Evolutionary conservation across 768 basidiomycete species (phyloP), one percentile per base, ranked within the genome.

Genomic region (Russula brevipes): DNA sequence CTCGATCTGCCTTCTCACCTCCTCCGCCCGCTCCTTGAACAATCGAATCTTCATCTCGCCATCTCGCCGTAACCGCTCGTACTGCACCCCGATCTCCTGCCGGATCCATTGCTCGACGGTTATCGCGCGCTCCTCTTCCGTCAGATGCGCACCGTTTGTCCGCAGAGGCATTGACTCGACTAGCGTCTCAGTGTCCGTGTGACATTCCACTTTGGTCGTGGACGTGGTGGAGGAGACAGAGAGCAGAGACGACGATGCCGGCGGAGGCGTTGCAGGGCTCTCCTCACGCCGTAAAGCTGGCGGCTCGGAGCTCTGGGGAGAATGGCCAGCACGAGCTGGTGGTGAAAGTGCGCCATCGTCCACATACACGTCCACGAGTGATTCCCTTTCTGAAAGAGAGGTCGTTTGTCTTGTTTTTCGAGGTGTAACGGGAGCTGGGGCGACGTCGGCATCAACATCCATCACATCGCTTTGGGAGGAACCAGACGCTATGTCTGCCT

Each of bases 41-140:
- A 71, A 64, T 17, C 71, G 73, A 54, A 87, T 82, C 71, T 79
- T 76, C 64, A 73, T 73, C 68, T 79, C 79, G 4, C 81, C 85
- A 63, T 86, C 82, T 51, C 69, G 68, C 73, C 77, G 72, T 69
- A 87, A 78, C 61, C 79, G 82, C 66, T 86, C 84, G 67, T 82
- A 85, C 73, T 91, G 81, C 51, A 82, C 73, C 66, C 79, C 80
- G 72, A 91, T 88, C 74, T 93, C 90, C 67, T 84, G 82, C 59
- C 86, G 79, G 61, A 93, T 85, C 83, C 89, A 89, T 69, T 94
- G 84, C 69, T 94, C 91, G 53, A 94, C 80, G 0, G 90, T 88
- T 88, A 94, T 87, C 19, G 79, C 75, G 63, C 86, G 77, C 71
- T 94, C 88, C 19, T 82, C 82, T 50, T 87, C 87, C 6, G 79